Evolutionary conservation across 495 filamentous ascomycete species (phyloP).

Genomic region (Barbatosphaeria neglecta): DNA sequence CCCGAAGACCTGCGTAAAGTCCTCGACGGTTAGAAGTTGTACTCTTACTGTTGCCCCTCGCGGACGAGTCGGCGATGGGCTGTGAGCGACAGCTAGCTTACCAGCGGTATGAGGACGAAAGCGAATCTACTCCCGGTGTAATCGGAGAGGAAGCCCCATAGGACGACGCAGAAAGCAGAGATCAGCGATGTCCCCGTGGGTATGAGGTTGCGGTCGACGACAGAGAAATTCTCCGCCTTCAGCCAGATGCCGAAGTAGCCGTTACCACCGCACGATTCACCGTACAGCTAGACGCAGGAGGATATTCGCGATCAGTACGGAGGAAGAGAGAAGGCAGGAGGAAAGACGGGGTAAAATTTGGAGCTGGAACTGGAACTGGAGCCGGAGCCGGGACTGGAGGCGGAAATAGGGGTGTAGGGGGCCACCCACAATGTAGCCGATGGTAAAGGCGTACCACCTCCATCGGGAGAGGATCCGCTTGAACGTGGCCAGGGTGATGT

Average conservation of each 20-base stretch:
- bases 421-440: slow-evolving; percentile 19
- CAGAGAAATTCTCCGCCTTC: slow-evolving; percentile 27
- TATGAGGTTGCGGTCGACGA: slow-evolving; percentile 28
- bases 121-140: slow-evolving; percentile 31
- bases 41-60: no score
- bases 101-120: slow-evolving; percentile 29
- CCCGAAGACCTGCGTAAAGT: slow-evolving; percentile 5
- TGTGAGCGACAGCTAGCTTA: no score
- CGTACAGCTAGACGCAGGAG: slow-evolving; percentile 10
- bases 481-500: slow-evolving; percentile 22
- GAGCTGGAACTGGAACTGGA: no score
- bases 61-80: no score
- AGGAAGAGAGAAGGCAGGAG: no score
- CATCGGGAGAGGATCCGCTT: slow-evolving; percentile 38
- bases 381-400: no score
- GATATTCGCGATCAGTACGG: slow-evolving; percentile 35
- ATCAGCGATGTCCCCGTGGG: slow-evolving; percentile 29
- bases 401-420: slow-evolving; percentile 36
- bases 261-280: slow-evolving; percentile 13
- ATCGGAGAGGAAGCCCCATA: slow-evolving; percentile 35
- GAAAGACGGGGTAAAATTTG: no score
- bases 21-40: neutral
- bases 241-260: slow-evolving; percentile 31
- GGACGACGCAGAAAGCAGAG: slow-evolving; percentile 23
- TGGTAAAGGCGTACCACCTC: slow-evolving; percentile 9